phyloP scores from a whole-genome alignment of 768 basidiomycete species.

The Xanthoconium stramineum region DNA sequence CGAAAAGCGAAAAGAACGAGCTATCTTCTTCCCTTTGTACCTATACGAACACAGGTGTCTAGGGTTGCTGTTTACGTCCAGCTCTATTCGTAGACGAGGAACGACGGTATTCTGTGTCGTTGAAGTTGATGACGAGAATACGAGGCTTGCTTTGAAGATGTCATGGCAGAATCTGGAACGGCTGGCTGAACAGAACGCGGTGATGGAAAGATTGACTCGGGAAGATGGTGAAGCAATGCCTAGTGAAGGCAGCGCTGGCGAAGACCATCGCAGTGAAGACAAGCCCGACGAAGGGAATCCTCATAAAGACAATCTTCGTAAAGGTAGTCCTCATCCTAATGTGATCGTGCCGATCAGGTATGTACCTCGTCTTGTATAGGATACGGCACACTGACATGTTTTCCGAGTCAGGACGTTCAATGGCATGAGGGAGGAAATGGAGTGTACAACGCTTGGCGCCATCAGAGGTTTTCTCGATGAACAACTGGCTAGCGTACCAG shows the following conservation, averaged over 20 bases:
- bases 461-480: not conserved
- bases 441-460: not conserved
- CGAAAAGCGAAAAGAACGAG: not conserved
- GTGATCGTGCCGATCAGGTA: not conserved
- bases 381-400: not conserved
- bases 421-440: not conserved
- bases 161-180: not conserved
- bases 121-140: not conserved
- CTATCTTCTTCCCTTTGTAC: not conserved
- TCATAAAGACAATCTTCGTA: no score
- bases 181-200: not conserved
- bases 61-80: not conserved
- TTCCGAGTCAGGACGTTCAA: not conserved
- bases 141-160: not conserved
- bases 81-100: conserved; percentile 13
- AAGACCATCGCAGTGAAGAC: no score
- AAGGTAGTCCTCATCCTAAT: not conserved
- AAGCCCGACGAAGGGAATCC: no score
- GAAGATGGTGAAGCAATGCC: no score
- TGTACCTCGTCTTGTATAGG: not conserved
- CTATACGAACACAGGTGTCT: not conserved
- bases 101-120: conserved; percentile 8
- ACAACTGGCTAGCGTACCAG: not conserved
- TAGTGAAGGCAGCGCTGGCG: no score
- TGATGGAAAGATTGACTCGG: not conserved